These are phyloP conservation scores for Entomortierella parvispora DNA, from an alignment of 192 early-diverging fungal species.

Conservation along the genomic window DNA sequence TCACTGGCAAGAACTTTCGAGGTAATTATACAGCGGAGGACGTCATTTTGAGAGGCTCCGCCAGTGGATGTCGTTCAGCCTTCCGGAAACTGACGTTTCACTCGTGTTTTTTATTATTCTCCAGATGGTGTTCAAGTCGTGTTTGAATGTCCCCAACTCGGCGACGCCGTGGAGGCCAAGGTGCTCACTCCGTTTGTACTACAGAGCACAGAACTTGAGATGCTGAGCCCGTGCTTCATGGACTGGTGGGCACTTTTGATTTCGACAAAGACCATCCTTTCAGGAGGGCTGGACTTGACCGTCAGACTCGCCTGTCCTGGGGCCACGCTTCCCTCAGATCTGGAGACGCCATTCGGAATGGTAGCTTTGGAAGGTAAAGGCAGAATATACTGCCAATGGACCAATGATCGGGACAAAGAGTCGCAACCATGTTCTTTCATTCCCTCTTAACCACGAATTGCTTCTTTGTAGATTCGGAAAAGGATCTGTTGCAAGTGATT, in stretches of 20 bases:
- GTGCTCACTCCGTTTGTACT: conserved; percentile 25
- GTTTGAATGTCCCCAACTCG: conserved; percentile 26
- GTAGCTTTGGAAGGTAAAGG: conserved; percentile 31
- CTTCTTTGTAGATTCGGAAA: conserved; percentile 25
- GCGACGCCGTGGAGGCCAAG: neutral
- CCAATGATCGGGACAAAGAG: too few species aligned
- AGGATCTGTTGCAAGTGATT: conserved; percentile 25
- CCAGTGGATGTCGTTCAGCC: too few species aligned
- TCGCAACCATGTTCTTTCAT: neutral
- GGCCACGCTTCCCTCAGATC: conserved; percentile 11
- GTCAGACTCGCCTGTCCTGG: conserved; percentile 30
- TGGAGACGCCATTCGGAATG: conserved; percentile 19
- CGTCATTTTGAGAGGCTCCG: too few species aligned
- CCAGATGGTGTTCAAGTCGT: conserved; percentile 33
- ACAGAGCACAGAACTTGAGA: conserved; percentile 34
- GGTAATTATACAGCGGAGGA: too few species aligned
- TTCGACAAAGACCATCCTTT: neutral
- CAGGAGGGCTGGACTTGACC: conserved; percentile 14
- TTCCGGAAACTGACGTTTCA: neutral
- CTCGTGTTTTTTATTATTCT: neutral
- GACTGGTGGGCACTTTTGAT: conserved; percentile 24
- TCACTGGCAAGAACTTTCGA: conserved; percentile 41
- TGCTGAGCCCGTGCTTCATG: conserved; percentile 19
- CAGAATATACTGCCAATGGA: too few species aligned
- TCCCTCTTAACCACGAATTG: neutral